Percentiles rank a stretch among this genome's conserved stretches.
Conservation (phyloP, 2,329 filamentous ascomycete genomes). For the Sporothrix brasiliensis region DNA sequence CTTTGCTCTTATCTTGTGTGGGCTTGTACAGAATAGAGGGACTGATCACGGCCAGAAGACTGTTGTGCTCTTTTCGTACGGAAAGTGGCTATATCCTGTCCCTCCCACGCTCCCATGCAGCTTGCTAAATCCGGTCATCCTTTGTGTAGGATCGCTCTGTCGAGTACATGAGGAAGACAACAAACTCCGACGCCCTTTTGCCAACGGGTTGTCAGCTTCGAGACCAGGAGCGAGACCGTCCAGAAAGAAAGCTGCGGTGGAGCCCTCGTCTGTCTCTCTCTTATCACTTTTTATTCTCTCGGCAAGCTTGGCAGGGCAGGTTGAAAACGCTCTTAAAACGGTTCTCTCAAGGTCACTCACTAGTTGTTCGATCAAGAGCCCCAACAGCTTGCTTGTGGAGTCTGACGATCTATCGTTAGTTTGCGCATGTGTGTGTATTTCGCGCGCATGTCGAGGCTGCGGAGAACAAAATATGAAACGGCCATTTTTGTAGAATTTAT, state of each 20-base stretch:
- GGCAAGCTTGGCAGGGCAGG: background rate
- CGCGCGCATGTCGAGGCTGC: too few relatives aligned
- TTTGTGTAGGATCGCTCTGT: constrained; percentile 21
- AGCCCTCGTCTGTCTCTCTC: too few relatives aligned
- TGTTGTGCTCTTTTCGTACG: background rate
- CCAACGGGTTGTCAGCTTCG: background rate
- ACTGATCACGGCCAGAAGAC: background rate
- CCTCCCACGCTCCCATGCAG: constrained; percentile 6
- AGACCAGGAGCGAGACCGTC: background rate
- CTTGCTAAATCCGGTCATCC: constrained; percentile 1
- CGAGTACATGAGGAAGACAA: background rate
- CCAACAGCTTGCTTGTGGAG: background rate
- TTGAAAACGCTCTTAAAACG: background rate
- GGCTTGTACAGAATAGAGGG: too few relatives aligned
- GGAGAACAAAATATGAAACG: too few relatives aligned
- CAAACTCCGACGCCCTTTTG: background rate
- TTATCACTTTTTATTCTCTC: too few relatives aligned
- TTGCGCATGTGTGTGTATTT: background rate
- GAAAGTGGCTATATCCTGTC: background rate
- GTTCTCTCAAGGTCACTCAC: background rate
- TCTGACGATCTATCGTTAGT: background rate
- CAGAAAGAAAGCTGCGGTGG: too few relatives aligned
- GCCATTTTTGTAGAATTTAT: background rate
- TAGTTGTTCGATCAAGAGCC: too few relatives aligned
- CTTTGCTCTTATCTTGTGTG: background rate